Percentiles rank a stretch among this genome's conserved stretches.
Conservation (phyloP, 1,284 basidiomycete species). For the Sanghuangporus sanghuang region DNA sequence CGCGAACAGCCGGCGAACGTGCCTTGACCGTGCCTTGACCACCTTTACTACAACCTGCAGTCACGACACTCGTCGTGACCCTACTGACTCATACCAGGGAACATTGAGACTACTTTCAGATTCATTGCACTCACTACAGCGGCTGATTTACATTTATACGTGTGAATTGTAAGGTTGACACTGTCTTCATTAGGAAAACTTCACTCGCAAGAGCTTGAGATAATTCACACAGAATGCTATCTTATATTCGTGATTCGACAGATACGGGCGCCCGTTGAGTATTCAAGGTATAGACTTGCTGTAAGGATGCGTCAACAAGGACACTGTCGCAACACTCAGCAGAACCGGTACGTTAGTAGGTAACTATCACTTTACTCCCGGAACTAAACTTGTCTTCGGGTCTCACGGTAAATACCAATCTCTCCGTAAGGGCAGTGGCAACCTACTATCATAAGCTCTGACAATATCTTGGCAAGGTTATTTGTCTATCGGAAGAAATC, state of each 20-base stretch:
- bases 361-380: background rate
- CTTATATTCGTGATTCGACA: background rate
- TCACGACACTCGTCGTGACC: background rate
- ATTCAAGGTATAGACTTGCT: background rate
- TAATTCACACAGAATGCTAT: background rate
- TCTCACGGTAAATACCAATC: too few species aligned
- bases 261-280: background rate
- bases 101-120: background rate
- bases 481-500: background rate
- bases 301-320: background rate
- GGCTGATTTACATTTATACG: background rate
- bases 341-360: background rate
- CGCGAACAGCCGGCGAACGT: background rate
- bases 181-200: background rate
- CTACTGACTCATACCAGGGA: background rate
- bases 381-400: too few species aligned
- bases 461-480: background rate
- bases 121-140: background rate
- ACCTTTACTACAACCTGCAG: background rate
- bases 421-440: too few species aligned
- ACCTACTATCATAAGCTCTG: too few species aligned
- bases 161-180: background rate
- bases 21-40: background rate
- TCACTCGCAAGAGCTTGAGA: background rate
- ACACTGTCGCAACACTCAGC: background rate